Evolutionary conservation across 345 rosid species (phyloP), one percentile per base, ranked within the genome.

Genomic region (Murraya paniculata): DNA sequence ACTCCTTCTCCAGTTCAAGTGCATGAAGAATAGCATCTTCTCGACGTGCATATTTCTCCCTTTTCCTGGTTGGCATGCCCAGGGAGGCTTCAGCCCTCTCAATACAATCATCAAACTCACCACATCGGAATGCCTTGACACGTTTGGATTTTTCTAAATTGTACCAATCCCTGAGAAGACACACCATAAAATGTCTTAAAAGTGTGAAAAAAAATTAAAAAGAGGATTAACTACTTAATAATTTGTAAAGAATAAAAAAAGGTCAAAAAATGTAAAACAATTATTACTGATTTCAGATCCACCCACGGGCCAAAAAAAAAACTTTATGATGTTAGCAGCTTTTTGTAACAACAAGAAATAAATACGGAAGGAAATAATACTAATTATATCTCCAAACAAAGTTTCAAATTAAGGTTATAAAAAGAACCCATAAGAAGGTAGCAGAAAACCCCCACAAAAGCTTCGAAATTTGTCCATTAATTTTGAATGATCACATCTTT

Each of bases 1-100:
- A 68, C 82, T 89, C 86, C 87, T 89, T 94, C 85, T 97, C 99
- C 41, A 97, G 97, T 81, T 97, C 99, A 80, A 97, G 98, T 18
- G 98, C 99, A 81, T 97, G 98, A 61, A 94, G 97, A 85, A 97
- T 94, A 28, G 99, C 98, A 83, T 97, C 99, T 88, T 97, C 99
- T 74, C 98, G 85, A 66, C 99, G 97, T 68, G 99, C 99, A 88
- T 97, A 97, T 84, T 97, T 97, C 90, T 97, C 99, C 79, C 98
- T 89, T 84, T 94, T 97, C 80, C 92, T 90, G 66, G 90, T 84
- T 24, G 97, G 97, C 87, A 91, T 82, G 41, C 94, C 89, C 76
- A 84, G 92, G 8, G 96, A 75, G 48, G 96, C 85, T 83, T 93
- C 99, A 50, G 95, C 98, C 85, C 91, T 91, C 77, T 89, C 94